These are phyloP conservation scores for Anthostomella pinea DNA, from an alignment of 2,329 filamentous ascomycete species.

Conservation along the genomic window DNA sequence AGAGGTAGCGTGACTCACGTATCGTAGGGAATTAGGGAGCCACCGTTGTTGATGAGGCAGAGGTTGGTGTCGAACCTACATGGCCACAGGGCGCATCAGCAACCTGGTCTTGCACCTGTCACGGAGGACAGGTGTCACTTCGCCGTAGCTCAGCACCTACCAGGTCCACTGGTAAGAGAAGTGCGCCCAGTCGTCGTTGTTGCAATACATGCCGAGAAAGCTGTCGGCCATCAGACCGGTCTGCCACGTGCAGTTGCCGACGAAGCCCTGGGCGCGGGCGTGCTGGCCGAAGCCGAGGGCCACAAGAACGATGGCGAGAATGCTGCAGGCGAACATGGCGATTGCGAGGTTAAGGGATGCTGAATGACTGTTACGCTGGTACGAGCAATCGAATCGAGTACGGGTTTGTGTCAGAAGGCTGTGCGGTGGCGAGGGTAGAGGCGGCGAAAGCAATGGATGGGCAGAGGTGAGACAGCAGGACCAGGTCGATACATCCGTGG, in stretches of 20 bases:
- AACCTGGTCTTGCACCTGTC: background rate
- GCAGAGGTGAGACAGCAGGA: no score
- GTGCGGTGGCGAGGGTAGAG: no score
- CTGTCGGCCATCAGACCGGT: conserved; percentile 31
- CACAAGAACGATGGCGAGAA: conserved; percentile 10
- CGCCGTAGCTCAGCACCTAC: conserved; percentile 24
- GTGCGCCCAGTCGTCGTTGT: conserved; percentile 32
- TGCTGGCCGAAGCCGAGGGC: conserved; percentile 28
- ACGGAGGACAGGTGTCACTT: background rate
- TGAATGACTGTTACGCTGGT: no score
- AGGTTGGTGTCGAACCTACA: conserved; percentile 36
- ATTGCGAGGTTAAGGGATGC: no score
- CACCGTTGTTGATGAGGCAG: conserved; percentile 30
- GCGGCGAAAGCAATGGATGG: no score
- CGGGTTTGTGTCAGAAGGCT: no score
- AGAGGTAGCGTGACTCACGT: conserved; percentile 20
- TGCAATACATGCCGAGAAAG: conserved; percentile 40
- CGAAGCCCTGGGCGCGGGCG: conserved; percentile 29
- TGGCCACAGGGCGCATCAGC: conserved; percentile 3
- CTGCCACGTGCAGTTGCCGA: conserved; percentile 36
- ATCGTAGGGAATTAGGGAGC: conserved; percentile 22
- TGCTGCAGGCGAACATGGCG: conserved; percentile 6
- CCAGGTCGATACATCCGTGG: no score
- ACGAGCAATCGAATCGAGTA: background rate
- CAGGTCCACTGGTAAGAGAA: conserved; percentile 41